These are phyloP conservation scores for Erythrophleum fordii DNA, from an alignment of 306 rosid genomes.

Conservation along the genomic window DNA sequence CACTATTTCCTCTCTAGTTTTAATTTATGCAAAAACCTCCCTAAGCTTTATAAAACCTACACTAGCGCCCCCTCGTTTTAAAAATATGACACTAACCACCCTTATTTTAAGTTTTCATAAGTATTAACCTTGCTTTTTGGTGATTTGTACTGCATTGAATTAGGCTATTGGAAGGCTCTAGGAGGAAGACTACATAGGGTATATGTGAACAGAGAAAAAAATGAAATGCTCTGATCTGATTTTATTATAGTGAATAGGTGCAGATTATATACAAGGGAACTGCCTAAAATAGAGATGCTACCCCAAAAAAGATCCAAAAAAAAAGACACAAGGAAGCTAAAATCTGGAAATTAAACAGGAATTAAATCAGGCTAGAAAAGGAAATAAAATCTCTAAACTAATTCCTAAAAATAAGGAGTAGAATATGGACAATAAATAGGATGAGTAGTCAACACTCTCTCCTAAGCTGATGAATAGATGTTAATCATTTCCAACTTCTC, in stretches of 20 bases:
- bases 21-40: too few relatives aligned
- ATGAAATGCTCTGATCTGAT: neutral
- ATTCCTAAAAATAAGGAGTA: neutral
- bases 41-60: too few relatives aligned
- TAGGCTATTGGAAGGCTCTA: too few relatives aligned
- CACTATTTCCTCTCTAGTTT: too few relatives aligned
- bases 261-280: neutral
- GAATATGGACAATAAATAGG: neutral
- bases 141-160: too few relatives aligned
- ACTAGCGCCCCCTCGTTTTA: too few relatives aligned
- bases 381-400: neutral
- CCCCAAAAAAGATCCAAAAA: neutral
- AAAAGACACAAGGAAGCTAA: neutral
- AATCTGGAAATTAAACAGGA: neutral
- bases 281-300: neutral
- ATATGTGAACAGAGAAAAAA: neutral
- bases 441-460: neutral
- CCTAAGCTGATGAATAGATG: neutral
- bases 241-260: neutral
- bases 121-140: too few relatives aligned
- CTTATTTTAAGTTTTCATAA: too few relatives aligned
- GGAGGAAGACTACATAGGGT: too few relatives aligned
- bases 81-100: too few relatives aligned
- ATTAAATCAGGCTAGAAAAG: neutral
- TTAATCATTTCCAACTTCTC: neutral